Evolutionary conservation across 768 basidiomycete genomes (phyloP), one percentile per base, ranked within the genome.

Genomic region (Lentinula detonsa): DNA sequence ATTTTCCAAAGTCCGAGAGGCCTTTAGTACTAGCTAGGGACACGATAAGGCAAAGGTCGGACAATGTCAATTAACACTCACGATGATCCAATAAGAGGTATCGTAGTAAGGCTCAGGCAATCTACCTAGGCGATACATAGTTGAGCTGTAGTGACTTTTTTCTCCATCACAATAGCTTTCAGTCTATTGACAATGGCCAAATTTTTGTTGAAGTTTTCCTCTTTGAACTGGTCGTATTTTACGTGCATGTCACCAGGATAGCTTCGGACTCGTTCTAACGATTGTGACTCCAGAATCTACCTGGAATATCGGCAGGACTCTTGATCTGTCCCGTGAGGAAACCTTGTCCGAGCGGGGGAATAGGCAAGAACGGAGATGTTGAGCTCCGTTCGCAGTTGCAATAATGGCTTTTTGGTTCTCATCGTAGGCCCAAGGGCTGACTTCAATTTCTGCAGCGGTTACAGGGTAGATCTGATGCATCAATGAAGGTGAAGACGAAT

Each of bases 381-480:
- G 18, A 85, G 78, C 62, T 85, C 83, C 51, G 74, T 69, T 69
- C 5, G 82, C 81, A 1, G 82, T 76, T 1, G 75, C 76, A 61
- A 88, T 78, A 9, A 86, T 85, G 74, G 78, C 73, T 64, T 76
- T 77, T 11, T 82, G 78, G 57, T 83, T 76, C 21, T 76, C 73
- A 61, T 83, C 82, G 57, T 84, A 85, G 1, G 80, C 75, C 78
- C 83, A 87, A 2, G 82, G 78, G 65, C 84, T 86, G 45, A 86
- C 72, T 68, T 90, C 89, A 57, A 88, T 86, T 68, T 90, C 86
- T 8, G 85, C 83, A 16, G 81, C 75, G 11, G 82, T 75, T 62
- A 88, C 78, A 1, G 82, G 83, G 46, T 80, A 75, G 7, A 86
- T 73, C 81, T 85, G 51, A 21, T 40, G 8, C 13, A 42, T 16